A percentile compares a stretch with the other conserved stretches of the same genome.
Evolutionary conservation across 2,329 filamentous ascomycete genomes (phyloP).

Genomic region (Thielaviopsis populi): DNA sequence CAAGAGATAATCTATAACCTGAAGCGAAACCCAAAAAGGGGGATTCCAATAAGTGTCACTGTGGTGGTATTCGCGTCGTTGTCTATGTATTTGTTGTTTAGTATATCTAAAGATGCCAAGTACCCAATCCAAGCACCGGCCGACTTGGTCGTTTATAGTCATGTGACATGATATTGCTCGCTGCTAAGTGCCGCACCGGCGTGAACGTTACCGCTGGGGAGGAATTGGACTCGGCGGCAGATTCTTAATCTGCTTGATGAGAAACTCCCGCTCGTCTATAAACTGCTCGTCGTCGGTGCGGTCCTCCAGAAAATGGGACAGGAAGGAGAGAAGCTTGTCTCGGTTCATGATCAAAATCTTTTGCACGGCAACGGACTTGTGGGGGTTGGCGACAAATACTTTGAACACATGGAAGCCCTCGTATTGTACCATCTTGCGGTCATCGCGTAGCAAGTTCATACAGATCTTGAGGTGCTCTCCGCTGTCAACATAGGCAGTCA

Average conservation of each 20-base stretch:
- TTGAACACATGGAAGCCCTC: slow-evolving; percentile 99
- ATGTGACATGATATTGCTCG: background rate
- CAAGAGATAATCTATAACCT: background rate
- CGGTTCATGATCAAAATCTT: slow-evolving; percentile 94
- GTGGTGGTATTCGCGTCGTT: background rate
- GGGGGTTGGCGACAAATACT: slow-evolving; percentile 96
- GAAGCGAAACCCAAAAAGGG: background rate
- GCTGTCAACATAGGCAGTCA: slow-evolving; percentile 92
- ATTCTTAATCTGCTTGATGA: slow-evolving; percentile 81
- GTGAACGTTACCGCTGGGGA: slow-evolving; percentile 29
- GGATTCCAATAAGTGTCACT: background rate
- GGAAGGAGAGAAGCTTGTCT: slow-evolving; percentile 74
- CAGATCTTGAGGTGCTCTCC: slow-evolving; percentile 95
- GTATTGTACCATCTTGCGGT: slow-evolving; percentile 98
- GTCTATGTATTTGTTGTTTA: background rate
- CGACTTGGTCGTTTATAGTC: background rate
- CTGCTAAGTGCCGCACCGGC: background rate
- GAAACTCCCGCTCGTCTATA: slow-evolving; percentile 90
- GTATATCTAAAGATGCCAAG: background rate
- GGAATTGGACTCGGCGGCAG: slow-evolving; percentile 45
- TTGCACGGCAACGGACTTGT: slow-evolving; percentile 92
- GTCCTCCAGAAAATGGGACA: slow-evolving; percentile 85
- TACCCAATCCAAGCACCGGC: background rate
- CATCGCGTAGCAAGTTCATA: slow-evolving; percentile 92
- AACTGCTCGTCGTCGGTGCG: slow-evolving; percentile 97